Conservation (phyloP, 306 rosid genomes). For the Cicer chorassanicum region DNA sequence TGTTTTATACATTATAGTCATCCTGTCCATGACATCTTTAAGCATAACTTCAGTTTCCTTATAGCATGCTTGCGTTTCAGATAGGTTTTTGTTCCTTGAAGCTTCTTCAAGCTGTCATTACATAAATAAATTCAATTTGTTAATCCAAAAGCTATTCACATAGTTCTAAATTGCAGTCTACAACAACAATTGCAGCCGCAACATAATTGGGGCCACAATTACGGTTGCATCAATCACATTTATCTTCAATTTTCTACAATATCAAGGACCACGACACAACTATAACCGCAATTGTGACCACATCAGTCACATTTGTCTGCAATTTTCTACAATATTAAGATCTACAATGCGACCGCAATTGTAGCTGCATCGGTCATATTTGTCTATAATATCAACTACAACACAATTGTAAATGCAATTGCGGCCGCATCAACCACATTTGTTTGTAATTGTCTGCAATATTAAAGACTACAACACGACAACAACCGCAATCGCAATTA, state of each 20-base stretch:
- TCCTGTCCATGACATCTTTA: conserved; percentile 81
- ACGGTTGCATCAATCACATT: background rate
- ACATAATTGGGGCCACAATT: background rate
- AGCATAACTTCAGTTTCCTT: conserved; percentile 73
- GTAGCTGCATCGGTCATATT: background rate
- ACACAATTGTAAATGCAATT: background rate
- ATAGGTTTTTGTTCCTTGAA: conserved; percentile 54
- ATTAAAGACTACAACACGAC: background rate
- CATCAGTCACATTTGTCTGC: background rate
- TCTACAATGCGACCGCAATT: background rate
- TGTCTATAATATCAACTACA: background rate
- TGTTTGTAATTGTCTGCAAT: background rate
- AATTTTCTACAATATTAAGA: background rate
- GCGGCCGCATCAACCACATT: background rate
- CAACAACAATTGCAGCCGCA: background rate
- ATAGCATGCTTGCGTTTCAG: conserved; percentile 53
- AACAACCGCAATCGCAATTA: background rate
- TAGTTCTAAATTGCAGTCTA: background rate
- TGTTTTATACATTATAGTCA: conserved; percentile 55
- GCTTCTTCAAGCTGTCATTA: conserved; percentile 80
- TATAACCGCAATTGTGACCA: background rate
- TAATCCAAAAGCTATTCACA: background rate
- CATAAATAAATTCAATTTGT: conserved; percentile 9
- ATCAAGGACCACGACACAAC: background rate
- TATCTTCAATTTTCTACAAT: background rate